Conservation (phyloP, 1,284 basidiomycete species). For the Volvariella surrecta region DNA sequence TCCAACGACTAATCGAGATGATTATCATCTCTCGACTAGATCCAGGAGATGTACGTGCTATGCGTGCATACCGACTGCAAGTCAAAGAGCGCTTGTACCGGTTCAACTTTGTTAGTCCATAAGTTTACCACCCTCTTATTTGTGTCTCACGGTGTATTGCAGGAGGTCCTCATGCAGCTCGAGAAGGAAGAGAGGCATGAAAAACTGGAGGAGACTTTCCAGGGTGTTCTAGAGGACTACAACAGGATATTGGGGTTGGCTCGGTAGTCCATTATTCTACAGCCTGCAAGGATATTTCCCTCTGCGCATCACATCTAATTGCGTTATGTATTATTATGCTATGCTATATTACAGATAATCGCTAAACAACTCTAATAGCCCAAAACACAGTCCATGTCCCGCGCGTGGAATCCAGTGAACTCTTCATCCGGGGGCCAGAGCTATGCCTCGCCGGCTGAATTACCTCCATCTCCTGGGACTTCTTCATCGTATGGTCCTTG, state of each 20-base stretch:
- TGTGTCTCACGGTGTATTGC: constrained; percentile 7
- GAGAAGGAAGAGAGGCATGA: constrained; percentile 80
- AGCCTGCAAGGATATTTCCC: too few relatives aligned
- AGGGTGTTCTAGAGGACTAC: constrained; percentile 83
- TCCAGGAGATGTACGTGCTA: constrained; percentile 43
- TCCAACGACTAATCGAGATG: constrained; percentile 90
- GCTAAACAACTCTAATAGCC: not conserved
- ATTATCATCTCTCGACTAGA: constrained; percentile 72
- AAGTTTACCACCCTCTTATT: not conserved
- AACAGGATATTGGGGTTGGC: constrained; percentile 66
- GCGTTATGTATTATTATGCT: not conserved
- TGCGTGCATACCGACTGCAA: constrained; percentile 69
- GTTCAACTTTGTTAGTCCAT: constrained; percentile 80
- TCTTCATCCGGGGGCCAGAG: too few relatives aligned
- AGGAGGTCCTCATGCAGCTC: constrained; percentile 84
- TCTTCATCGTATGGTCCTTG: constrained; percentile 28
- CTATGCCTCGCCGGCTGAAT: constrained; percentile 17
- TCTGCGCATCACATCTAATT: not conserved
- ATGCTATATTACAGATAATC: not conserved
- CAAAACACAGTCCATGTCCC: not conserved
- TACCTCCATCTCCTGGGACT: constrained; percentile 23
- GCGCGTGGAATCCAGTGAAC: constrained; percentile 1
- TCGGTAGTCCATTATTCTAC: constrained; percentile 13
- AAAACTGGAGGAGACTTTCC: constrained; percentile 92
- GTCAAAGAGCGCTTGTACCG: constrained; percentile 92